Conservation (phyloP, 257 asterid species). For the Solanum bulbocastanum region DNA sequence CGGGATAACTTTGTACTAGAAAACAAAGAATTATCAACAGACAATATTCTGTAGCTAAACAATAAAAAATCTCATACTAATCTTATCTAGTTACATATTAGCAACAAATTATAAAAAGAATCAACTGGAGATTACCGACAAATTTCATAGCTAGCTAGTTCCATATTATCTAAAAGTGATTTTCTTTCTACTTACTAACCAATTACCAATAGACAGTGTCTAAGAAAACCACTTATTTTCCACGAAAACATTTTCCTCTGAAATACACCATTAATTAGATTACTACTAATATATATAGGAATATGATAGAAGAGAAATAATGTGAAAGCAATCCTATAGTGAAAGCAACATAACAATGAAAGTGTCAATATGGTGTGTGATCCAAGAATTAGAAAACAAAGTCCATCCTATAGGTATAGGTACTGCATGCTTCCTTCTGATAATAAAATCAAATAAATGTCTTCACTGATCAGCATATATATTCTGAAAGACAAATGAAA, state of each 20-base stretch:
- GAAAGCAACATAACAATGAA: not conserved
- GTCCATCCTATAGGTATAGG: not conserved
- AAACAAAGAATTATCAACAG: not conserved
- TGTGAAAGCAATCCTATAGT: not conserved
- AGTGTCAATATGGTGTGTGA: constrained; percentile 8
- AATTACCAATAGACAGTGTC: no score
- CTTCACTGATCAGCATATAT: not conserved
- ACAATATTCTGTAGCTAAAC: not conserved
- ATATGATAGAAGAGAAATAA: not conserved
- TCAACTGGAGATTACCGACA: not conserved
- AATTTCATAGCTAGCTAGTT: no score
- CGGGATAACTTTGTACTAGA: not conserved
- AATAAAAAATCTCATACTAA: not conserved
- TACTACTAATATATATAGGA: not conserved
- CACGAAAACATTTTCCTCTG: not conserved
- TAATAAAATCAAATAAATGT: not conserved
- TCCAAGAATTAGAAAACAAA: constrained; percentile 8
- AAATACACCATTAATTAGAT: not conserved
- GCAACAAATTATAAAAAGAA: not conserved
- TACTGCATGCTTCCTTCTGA: not conserved
- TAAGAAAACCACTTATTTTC: not conserved
- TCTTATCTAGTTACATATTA: not conserved
- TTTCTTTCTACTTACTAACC: not conserved
- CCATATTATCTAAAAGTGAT: not conserved
- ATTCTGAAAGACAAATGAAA: constrained; percentile 9